phyloP scores from a whole-genome alignment of 805 yeast species.

The Cyberlindnera nakhonratchasimensis region DNA sequence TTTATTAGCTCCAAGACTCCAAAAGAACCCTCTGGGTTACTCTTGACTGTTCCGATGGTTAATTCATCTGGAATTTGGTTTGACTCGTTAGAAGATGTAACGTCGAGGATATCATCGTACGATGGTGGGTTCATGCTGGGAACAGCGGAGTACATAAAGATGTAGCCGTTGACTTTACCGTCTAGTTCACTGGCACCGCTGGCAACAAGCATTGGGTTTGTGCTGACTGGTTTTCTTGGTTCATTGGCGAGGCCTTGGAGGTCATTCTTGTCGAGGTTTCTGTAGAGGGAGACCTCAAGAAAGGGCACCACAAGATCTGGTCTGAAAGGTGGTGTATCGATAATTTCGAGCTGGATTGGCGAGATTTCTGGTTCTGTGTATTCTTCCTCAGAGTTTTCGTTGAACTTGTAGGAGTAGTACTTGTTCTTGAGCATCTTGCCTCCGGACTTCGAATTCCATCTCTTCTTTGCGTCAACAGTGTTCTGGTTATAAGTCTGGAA shows the following conservation, averaged over 20 bases:
- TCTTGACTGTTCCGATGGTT: conserved; percentile 15
- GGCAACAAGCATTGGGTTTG: conserved; percentile 68
- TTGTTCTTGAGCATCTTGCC: conserved; percentile 19
- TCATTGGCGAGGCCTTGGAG: conserved; percentile 60
- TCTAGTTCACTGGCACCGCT: conserved; percentile 77
- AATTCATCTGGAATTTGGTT: conserved; percentile 10
- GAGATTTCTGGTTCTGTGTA: conserved; percentile 50
- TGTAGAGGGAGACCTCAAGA: conserved; percentile 65
- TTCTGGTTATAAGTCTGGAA: conserved; percentile 33
- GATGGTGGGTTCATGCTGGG: conserved; percentile 62
- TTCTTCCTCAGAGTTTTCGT: conserved; percentile 6
- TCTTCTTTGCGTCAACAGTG: conserved; percentile 8
- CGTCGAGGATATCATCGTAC: conserved; percentile 35
- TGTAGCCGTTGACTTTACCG: conserved; percentile 72
- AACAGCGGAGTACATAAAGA: conserved; percentile 64
- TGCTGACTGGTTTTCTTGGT: conserved; percentile 57
- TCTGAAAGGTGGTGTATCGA: conserved; percentile 72
- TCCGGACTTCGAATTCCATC: conserved; percentile 17
- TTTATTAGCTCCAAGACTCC: conserved; percentile 41
- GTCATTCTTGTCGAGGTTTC: conserved; percentile 55
- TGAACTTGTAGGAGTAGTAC: conserved; percentile 20
- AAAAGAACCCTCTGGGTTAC: conserved; percentile 20
- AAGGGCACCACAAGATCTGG: conserved; percentile 70
- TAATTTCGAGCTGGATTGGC: conserved; percentile 62
- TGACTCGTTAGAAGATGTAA: conserved; percentile 11